A percentile compares a stretch with the other conserved stretches of the same genome.
Evolutionary conservation across 768 basidiomycete species (phyloP).

Genomic region (Tricholoma terreum): DNA sequence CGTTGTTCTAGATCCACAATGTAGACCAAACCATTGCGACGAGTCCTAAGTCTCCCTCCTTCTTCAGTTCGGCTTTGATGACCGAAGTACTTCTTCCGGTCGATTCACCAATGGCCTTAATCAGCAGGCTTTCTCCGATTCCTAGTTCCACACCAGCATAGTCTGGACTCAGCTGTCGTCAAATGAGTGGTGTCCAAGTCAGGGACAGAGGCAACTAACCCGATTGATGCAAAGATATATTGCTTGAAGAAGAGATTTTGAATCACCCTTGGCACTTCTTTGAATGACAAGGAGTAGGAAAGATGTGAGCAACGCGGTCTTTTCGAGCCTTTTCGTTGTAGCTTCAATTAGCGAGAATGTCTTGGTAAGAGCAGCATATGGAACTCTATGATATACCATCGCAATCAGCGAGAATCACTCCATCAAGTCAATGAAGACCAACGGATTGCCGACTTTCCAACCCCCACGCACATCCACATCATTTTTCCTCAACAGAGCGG

Average conservation of each 20-base stretch:
- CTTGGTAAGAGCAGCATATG: slow-evolving; percentile 89
- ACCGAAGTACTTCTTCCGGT: slow-evolving; percentile 82
- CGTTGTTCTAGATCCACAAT: not conserved
- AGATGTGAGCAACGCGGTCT: slow-evolving; percentile 81
- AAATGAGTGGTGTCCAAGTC: slow-evolving; percentile 6
- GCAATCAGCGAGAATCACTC: not conserved
- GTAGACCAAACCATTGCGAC: slow-evolving; percentile 80
- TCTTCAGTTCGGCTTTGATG: slow-evolving; percentile 90
- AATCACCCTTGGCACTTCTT: slow-evolving; percentile 73
- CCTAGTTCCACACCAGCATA: slow-evolving; percentile 95
- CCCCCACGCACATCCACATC: slow-evolving; percentile 79
- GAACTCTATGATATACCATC: slow-evolving; percentile 56
- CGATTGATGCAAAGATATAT: slow-evolving; percentile 97
- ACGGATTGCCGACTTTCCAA: slow-evolving; percentile 87
- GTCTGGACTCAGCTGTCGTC: slow-evolving; percentile 80
- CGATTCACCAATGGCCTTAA: slow-evolving; percentile 94
- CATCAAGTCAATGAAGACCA: slow-evolving; percentile 29
- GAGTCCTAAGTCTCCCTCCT: slow-evolving; percentile 91
- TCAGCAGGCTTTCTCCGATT: slow-evolving; percentile 89
- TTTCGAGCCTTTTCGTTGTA: slow-evolving; percentile 94
- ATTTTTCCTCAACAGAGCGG: slow-evolving; percentile 52
- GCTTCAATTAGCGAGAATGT: slow-evolving; percentile 87
- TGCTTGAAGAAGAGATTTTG: slow-evolving; percentile 74
- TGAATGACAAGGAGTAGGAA: slow-evolving; percentile 90
- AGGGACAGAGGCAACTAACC: slow-evolving; percentile 41